Evolutionary conservation across 768 basidiomycete genomes (phyloP), one percentile per base, ranked within the genome.

Genomic region (Lyophyllum decastes): DNA sequence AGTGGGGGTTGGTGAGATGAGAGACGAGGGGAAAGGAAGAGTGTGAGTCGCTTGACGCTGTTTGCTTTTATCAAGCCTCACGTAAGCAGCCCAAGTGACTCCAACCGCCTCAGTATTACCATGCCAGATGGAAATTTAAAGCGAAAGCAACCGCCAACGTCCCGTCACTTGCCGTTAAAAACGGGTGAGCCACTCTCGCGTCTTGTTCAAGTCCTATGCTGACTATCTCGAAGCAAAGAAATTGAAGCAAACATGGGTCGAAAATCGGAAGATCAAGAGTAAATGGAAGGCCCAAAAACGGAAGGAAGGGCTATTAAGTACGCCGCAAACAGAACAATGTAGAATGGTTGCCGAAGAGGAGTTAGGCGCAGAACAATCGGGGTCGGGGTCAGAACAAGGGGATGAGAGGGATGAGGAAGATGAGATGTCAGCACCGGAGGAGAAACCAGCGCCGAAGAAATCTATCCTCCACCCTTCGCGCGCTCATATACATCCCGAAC

Each of bases 231-330:
- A 62, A 94, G 94, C 94, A 19, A 90, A 84, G 70, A 87, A 86
- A 64, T 77, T 95, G 57, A 95, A 94, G 73, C 81, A 84, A 68
- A 80, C 84, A 57, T 95, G 94, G 85, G 81, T 95, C 10, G 80
- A 89, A 55, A 85, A 81, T 59, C 81, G 81, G 58, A 93, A 92
- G 73, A 82, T 92, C 55, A 90, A 88, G 66, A 84, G 82, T 63
- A 82, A 88, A 75, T 94, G 92, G 89, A 88, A 82, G 65, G 77
- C 83, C 34, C 78, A 90, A 74, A 90, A 88, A 74, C 80, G 80
- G 57, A 79, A 75, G 54, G 73, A 77, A 57, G 75, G 70, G 17
- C 51, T 73, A 34, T 55, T 64, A 33, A 66, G 68, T 25, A 46
- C 65, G 17, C 61, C 61, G 33, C 57, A 61, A 60, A n/a, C 57